Evolutionary conservation across 345 rosid species (phyloP), one percentile per base, ranked within the genome.

Genomic region (Dipteronia sinensis): DNA sequence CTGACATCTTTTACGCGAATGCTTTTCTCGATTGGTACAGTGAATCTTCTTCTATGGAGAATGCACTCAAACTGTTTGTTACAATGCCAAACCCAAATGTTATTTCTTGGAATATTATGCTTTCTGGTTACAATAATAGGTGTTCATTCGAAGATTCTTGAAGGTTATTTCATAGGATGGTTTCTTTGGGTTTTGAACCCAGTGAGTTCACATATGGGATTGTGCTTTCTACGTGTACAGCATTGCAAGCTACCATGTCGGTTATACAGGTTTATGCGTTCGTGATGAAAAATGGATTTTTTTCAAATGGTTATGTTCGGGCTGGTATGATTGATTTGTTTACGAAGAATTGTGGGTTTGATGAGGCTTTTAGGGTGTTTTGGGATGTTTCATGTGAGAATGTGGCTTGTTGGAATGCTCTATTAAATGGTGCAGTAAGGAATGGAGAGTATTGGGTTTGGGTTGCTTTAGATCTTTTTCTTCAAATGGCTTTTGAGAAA

Each of bases 41-140:
- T n/a, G 82, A 84, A 55, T 84, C 85, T 42, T 82, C 84, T 68
- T 88, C 87, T 2, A 68, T 82, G 82, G 70, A 58, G 9, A 73
- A 81, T 42, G 93, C 97, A n/a, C 78, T 84, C 59, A 89, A 90
- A 81, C 1, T 93, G 89, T 93, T 93, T 66, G 97, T 86, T 65
- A 56, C 72, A 87, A 88, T 85, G 82, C 84, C 92, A 82, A 75
- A 84, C n/a, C 83, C 86, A 81, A 86, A 83, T 75, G 83, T 78
- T 66, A 71, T 89, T 71, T 89, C 92, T 29, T 93, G 93, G 91
- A 93, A 91, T 61, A 85, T 81, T 42, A 80, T 90, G 81, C 84
- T 91, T 46, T 88, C 91, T 1, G 90, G 94, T 49, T 90, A 75
- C 69, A 89, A 83, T 79, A 55, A 75, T 38, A 82, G 68, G 34